A percentile compares a stretch with the other conserved stretches of the same genome.
phyloP scores from a whole-genome alignment of 495 filamentous ascomycete genomes.

The Podospora bellae-mahoneyi region DNA sequence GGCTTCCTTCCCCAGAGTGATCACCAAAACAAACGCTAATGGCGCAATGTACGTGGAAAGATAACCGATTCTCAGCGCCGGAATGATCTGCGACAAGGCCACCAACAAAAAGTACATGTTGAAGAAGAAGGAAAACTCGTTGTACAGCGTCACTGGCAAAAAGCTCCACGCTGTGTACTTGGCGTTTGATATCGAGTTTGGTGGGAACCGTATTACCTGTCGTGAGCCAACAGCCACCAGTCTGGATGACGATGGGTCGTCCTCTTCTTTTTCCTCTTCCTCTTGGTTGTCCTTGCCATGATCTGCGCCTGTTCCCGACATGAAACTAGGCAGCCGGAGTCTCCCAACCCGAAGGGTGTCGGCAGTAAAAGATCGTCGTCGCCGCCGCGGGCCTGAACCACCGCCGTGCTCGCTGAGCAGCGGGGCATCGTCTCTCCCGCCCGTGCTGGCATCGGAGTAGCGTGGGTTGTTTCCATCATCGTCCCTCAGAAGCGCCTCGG shows the following conservation, averaged over 20 bases:
- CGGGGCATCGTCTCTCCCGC: constrained; percentile 62
- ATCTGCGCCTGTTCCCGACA: constrained; percentile 36
- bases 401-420: constrained; percentile 49
- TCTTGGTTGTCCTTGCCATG: constrained; percentile 34
- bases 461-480: constrained; percentile 48
- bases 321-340: constrained; percentile 52
- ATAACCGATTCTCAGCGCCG: constrained; percentile 85
- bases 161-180: constrained; percentile 98
- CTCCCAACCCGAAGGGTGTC: constrained; percentile 37
- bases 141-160: constrained; percentile 88
- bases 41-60: constrained; percentile 93
- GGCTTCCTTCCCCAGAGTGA: constrained; percentile 94
- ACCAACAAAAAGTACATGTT: constrained; percentile 98
- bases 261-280: constrained; percentile 43
- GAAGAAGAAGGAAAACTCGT: constrained; percentile 99
- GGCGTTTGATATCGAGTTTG: constrained; percentile 90
- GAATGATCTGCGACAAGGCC: constrained; percentile 88
- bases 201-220: constrained; percentile 61
- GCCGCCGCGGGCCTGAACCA: constrained; percentile 20
- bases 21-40: constrained; percentile 81
- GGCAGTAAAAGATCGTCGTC: constrained; percentile 34
- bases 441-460: constrained; percentile 51
- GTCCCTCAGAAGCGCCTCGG: constrained; percentile 54
- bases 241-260: constrained; percentile 53
- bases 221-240: constrained; percentile 48